phyloP scores from a whole-genome alignment of 1,139 yeast genomes.

The Sugiyamaella novakii region DNA sequence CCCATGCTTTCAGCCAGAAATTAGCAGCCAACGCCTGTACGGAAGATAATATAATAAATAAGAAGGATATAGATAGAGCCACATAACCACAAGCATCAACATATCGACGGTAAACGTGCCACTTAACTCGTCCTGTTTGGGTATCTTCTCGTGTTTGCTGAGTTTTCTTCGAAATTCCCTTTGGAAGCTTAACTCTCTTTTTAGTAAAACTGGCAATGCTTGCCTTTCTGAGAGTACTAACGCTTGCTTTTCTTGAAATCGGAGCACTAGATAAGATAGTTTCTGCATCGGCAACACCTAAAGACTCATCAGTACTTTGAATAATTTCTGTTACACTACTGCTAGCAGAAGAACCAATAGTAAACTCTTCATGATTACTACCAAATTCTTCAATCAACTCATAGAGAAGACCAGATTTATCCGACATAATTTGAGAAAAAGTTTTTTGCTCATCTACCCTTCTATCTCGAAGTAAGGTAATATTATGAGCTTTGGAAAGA shows the following conservation, averaged over 20 bases:
- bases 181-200: conserved; percentile 26
- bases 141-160: conserved; percentile 55
- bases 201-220: conserved; percentile 57
- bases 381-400: conserved; percentile 43
- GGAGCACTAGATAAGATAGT: conserved; percentile 22
- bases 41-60: conserved; percentile 49
- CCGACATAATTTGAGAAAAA: conserved; percentile 34
- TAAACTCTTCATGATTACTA: conserved; percentile 29
- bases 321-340: conserved; percentile 10
- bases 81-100: conserved; percentile 83
- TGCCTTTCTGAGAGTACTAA: conserved; percentile 66
- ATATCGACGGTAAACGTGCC: conserved; percentile 76
- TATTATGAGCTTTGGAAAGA: conserved; percentile 63
- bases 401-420: conserved; percentile 32
- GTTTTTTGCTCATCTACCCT: conserved; percentile 51
- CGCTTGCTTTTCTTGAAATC: conserved; percentile 28
- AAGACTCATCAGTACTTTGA: conserved; percentile 3
- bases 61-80: conserved; percentile 56
- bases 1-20: conserved; percentile 94
- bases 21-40: conserved; percentile 58
- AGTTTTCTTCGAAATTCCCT: conserved; percentile 33
- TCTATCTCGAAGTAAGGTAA: conserved; percentile 60
- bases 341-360: conserved; percentile 1
- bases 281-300: conserved; percentile 19
- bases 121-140: conserved; percentile 86